phyloP scores from a whole-genome alignment of 352 stramenopile genomes.

The Blastocystis sp. region DNA sequence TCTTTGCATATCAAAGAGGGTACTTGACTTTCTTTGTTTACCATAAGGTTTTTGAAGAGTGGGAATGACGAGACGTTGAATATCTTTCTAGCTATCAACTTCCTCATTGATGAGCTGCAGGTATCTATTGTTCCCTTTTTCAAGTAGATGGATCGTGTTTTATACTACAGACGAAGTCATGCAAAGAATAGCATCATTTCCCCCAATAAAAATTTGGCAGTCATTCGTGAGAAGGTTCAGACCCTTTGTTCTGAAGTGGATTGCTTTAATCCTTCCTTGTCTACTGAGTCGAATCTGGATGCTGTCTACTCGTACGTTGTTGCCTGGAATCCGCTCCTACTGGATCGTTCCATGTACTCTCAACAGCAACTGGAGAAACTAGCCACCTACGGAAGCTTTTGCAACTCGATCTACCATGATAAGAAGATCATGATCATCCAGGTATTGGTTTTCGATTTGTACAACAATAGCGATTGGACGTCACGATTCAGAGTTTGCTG shows the following conservation, averaged over 20 bases:
- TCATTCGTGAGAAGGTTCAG: neutral
- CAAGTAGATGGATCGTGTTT: neutral
- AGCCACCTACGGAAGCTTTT: neutral
- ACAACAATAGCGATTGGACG: neutral
- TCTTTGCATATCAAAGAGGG: slow-evolving; percentile 37
- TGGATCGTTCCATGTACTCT: slow-evolving; percentile 19
- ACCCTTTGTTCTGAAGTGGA: neutral
- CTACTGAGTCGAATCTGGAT: neutral
- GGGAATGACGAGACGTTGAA: slow-evolving; percentile 6
- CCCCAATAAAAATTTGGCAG: neutral
- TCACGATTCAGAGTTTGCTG: slow-evolving; percentile 45
- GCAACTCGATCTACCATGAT: slow-evolving; percentile 23
- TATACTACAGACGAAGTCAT: slow-evolving; percentile 16
- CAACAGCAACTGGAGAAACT: neutral
- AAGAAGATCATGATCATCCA: slow-evolving; percentile 59
- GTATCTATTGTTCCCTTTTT: neutral
- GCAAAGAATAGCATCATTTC: neutral
- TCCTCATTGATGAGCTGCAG: slow-evolving; percentile 29
- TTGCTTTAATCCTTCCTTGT: neutral
- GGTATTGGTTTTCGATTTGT: neutral
- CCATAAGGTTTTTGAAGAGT: neutral
- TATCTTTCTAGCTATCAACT: slow-evolving; percentile 4
- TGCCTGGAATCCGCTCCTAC: neutral
- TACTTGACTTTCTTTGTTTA: neutral
- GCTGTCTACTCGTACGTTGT: neutral